Conservation (phyloP, 768 basidiomycete genomes). For the Lentinus tigrinus region DNA sequence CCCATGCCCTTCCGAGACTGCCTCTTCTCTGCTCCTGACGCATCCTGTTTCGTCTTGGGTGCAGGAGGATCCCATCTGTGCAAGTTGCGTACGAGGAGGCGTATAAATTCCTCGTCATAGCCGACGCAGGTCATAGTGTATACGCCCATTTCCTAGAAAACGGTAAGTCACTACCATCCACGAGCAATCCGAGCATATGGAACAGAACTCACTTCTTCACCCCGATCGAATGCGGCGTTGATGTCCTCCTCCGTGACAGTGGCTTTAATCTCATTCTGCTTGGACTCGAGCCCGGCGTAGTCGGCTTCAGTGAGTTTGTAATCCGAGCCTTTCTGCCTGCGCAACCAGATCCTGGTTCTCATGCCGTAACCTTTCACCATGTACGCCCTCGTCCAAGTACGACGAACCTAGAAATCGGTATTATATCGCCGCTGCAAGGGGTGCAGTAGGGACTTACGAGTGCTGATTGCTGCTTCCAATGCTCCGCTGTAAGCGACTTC, state of each 20-base stretch:
- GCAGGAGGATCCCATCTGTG: not conserved
- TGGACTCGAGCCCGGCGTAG: not conserved
- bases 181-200: too few species aligned
- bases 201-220: not conserved
- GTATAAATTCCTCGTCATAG: not conserved
- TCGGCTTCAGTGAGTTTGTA: not conserved
- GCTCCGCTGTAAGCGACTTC: not conserved
- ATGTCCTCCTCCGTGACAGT: not conserved
- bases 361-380: not conserved
- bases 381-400: too few species aligned
- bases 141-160: not conserved
- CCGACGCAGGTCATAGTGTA: not conserved
- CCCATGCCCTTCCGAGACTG: too few species aligned
- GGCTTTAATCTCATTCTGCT: not conserved
- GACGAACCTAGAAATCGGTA: too few species aligned
- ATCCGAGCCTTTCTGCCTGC: not conserved
- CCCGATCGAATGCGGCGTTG: not conserved
- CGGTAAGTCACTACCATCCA: too few species aligned
- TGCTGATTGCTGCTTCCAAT: not conserved
- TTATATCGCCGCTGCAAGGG: too few species aligned
- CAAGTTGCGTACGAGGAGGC: not conserved
- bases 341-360: not conserved
- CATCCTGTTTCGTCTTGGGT: not conserved
- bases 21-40: too few species aligned
- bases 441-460: not conserved